Conservation (phyloP, 441 rosid genomes). For the Codiaeum variegatum region DNA sequence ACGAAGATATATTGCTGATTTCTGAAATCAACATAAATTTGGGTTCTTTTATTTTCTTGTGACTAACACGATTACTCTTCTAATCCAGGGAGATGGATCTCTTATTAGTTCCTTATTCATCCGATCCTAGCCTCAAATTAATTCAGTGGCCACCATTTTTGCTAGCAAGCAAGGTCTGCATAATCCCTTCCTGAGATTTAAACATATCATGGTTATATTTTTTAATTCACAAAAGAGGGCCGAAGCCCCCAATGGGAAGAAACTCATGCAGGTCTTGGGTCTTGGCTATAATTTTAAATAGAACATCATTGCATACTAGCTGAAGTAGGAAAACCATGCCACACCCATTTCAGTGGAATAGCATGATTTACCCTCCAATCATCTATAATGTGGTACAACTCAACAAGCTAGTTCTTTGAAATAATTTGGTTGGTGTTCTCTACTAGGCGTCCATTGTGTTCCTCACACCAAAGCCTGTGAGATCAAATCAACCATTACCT, state of each 20-base stretch:
- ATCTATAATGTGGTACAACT: not conserved
- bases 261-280: not conserved
- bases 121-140: constrained; percentile 88
- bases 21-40: constrained; percentile 6
- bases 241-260: not conserved
- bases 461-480: not conserved
- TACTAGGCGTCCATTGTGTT: not conserved
- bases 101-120: constrained; percentile 89
- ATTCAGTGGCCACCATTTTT: constrained; percentile 99
- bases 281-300: not conserved
- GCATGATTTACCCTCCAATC: not conserved
- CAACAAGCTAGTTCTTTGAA: not conserved
- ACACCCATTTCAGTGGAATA: not conserved
- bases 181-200: constrained; percentile 12
- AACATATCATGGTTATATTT: not conserved
- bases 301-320: not conserved
- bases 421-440: not conserved
- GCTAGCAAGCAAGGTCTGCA: constrained; percentile 95
- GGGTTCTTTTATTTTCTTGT: constrained; percentile 18
- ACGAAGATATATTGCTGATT: constrained; percentile 14
- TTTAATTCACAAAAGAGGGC: not conserved
- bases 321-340: not conserved
- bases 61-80: constrained; percentile 30
- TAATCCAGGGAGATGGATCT: constrained; percentile 96
- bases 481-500: not conserved